Base-by-base conservation (phyloP, 306 rosid species). In the Malus domestica region DNA sequence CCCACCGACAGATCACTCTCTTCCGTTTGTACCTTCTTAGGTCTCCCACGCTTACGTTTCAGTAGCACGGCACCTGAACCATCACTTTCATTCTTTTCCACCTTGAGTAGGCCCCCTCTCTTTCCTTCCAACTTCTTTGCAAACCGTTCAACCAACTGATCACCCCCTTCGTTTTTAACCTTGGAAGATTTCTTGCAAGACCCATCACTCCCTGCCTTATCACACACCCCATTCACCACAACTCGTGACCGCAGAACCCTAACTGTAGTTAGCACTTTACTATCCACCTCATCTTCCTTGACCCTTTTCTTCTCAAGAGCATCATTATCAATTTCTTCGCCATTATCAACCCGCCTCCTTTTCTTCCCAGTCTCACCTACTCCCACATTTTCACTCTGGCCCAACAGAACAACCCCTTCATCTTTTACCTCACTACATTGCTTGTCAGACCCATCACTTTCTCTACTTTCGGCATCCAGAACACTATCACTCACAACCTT, bases 211-310 rank as follows among this genome's bases (percentile, higher is more conserved):
- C 79, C 90, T 35, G 65, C 89, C 60, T 75, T 62, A 63, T 25
- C 79, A 74, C 73, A 78, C 25, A 29, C 84, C 76, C 67, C 81
- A 79, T 78, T 85, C 5, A 42, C 72, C 54, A 16, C 75, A 79
- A 32, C 67, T 83, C 83, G 83, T 22, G 97, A 88, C 71, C 97
- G 90, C 78, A 95, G 81, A 61, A 89, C 85, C 69, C 93, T 85
- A 75, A 81, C 88, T 67, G 77, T 75, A 78, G 65, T 67, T 77
- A 32, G 79, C 59, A 55, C 65, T 72, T 68, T 77, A 80, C 55
- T 79, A 76, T 25, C 71, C 60, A 68, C 29, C 46, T 45, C 70
- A 29, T 76, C 80, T 69, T 63, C 85, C 80, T 87, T 83, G 69
- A 63, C 78, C 64, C 55, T 78, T 67, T 54, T 72, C 42, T 54